Conservation (phyloP, 352 stramenopile species). For the Globisporangium iwayamae region DNA sequence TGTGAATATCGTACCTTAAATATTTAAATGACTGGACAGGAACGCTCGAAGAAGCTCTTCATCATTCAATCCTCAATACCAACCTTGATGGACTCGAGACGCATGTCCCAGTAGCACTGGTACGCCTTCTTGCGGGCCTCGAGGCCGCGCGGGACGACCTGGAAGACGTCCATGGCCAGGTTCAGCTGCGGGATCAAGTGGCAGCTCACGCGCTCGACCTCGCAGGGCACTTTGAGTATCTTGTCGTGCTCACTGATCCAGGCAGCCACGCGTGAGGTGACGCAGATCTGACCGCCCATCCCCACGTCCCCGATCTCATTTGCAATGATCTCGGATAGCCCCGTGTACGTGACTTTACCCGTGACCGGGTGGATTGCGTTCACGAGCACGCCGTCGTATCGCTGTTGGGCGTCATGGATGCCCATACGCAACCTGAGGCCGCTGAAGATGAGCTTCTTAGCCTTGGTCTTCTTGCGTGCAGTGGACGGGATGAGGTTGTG, state of each 20-base stretch:
- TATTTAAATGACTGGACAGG: slow-evolving; percentile 6
- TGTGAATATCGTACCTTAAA: slow-evolving; percentile 5
- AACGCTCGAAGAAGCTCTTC: neutral
- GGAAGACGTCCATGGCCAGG: slow-evolving; percentile 34
- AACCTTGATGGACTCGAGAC: slow-evolving; percentile 20
- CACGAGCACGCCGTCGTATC: slow-evolving; percentile 44
- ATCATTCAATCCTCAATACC: neutral
- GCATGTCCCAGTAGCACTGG: slow-evolving; percentile 16
- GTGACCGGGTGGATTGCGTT: slow-evolving; percentile 44
- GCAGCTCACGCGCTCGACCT: slow-evolving; percentile 27
- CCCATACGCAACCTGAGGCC: slow-evolving; percentile 57
- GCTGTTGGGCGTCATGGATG: slow-evolving; percentile 42
- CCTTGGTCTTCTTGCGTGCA: slow-evolving; percentile 30
- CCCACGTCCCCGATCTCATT: slow-evolving; percentile 47
- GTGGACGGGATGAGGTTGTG: slow-evolving; percentile 36
- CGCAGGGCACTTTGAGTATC: slow-evolving; percentile 18
- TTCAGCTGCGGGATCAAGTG: slow-evolving; percentile 35
- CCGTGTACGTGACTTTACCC: slow-evolving; percentile 49
- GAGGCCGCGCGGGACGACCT: slow-evolving; percentile 32
- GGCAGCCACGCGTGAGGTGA: slow-evolving; percentile 33
- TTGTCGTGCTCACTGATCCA: slow-evolving; percentile 34
- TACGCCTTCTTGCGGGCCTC: slow-evolving; percentile 37
- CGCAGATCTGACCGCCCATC: slow-evolving; percentile 47
- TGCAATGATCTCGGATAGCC: slow-evolving; percentile 54
- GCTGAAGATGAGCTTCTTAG: slow-evolving; percentile 44